Conservation (phyloP, 2,329 filamentous ascomycete genomes). For the Aspergillus tamarii region DNA sequence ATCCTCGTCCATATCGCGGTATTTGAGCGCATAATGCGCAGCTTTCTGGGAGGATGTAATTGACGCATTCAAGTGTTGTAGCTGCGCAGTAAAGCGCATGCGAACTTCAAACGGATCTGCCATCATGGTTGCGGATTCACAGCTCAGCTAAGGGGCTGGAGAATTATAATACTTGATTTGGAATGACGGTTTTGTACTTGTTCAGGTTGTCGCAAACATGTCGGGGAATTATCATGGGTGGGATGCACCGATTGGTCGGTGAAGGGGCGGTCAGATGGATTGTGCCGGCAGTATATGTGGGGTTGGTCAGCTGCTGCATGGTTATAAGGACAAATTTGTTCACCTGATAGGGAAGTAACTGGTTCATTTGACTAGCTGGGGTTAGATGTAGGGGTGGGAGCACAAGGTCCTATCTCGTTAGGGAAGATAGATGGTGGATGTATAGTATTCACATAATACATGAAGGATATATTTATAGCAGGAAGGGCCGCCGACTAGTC, state of each 20-base stretch:
- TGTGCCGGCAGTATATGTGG: constrained; percentile 29
- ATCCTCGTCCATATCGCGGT: constrained; percentile 94
- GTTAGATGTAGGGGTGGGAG: not conserved
- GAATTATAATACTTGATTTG: not conserved
- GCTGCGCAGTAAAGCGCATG: constrained; percentile 89
- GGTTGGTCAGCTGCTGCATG: not conserved
- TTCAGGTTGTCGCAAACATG: not conserved
- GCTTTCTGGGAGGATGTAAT: constrained; percentile 88
- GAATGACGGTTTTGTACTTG: not conserved
- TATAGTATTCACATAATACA: not conserved
- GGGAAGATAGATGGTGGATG: not conserved
- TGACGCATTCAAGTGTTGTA: constrained; percentile 89
- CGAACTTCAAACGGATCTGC: constrained; percentile 96
- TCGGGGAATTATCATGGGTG: not conserved
- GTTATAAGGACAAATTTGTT: not conserved
- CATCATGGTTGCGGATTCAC: constrained; percentile 51
- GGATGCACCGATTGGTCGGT: constrained; percentile 6
- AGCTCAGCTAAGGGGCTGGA: not conserved
- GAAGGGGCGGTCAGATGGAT: constrained; percentile 24
- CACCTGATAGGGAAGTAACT: not conserved
- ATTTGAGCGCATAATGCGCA: constrained; percentile 90
- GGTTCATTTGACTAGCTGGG: not conserved
- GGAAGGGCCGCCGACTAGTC: not conserved
- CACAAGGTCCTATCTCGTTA: not conserved
- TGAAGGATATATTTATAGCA: not conserved